Evolutionary conservation across 352 stramenopile genomes (phyloP), one percentile per base, ranked within the genome.

Genomic region (Globisporangium emineosum): DNA sequence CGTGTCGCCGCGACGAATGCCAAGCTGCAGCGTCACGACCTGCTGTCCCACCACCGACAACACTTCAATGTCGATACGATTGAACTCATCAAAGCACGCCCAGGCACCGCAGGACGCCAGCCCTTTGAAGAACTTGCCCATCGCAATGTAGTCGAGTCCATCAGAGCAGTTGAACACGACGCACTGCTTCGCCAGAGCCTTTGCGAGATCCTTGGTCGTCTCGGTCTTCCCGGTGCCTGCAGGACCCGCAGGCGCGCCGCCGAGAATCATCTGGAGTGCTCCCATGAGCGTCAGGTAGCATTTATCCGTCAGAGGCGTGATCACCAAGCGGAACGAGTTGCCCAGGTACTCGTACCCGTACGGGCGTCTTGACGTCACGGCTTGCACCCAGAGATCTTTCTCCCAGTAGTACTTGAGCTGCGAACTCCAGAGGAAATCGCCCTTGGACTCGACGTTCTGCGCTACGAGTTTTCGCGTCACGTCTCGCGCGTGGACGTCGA

Each of bases 331-430:
- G 51, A 97, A 98, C 40, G 90, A 97, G 64, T 98, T 98, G 7
- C 96, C 96, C n/a, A 98, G 70, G 71, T 98, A 99, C 72, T 99
- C 96, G 69, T 98, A 99, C 8, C 91, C 96, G 69, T 98, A 98
- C 5, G 88, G 89, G 5, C 94, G 79, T 0, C 86, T 75, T 6
- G 92, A 94, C 27, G 93, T 95, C 30, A 98, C 90, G 58, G 96
- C 93, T 63, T 98, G 83, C 5, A 90, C 86, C 77, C 78, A 94
- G 15, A 97, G 50, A 64, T 98, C 89, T 42, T 88, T 86, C 7
- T 91, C 84, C 94, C 94, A 98, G 74, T 98, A 98, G 64, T 98
- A 98, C 58, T 93, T 89, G 9, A 95, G 68, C 61, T 96, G 81
- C 54, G 83, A 92, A 49, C 82, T 91, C 88, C 88, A 96, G 19